Evolutionary conservation across 257 asterid genomes (phyloP).

Genomic region (Scutellaria galericulata): DNA sequence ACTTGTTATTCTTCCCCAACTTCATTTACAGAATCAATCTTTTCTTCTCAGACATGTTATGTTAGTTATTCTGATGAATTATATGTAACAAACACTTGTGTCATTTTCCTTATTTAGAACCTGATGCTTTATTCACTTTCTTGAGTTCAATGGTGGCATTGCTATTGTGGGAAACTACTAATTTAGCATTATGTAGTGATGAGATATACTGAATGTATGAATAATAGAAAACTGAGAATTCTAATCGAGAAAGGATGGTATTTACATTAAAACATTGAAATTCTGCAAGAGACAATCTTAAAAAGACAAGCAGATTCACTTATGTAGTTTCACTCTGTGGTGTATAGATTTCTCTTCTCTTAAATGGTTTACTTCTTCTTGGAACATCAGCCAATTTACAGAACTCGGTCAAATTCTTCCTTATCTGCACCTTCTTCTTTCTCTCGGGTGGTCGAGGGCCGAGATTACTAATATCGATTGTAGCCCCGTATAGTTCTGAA

Average conservation of each 20-base stretch:
- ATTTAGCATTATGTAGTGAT: not conserved
- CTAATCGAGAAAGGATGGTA: too few species aligned
- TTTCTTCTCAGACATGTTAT: constrained; percentile 9
- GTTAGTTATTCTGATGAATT: not conserved
- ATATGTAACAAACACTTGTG: constrained; percentile 1
- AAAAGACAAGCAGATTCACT: constrained; percentile 23
- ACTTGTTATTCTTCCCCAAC: constrained; percentile 15
- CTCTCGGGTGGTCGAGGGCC: constrained; percentile 77
- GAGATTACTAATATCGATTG: constrained; percentile 51
- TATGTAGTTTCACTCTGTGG: constrained; percentile 37
- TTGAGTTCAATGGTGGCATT: not conserved
- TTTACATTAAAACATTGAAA: too few species aligned
- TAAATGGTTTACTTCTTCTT: constrained; percentile 62
- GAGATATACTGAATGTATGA: too few species aligned
- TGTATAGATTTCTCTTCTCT: constrained; percentile 46
- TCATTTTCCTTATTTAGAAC: constrained; percentile 16
- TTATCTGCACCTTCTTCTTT: constrained; percentile 50
- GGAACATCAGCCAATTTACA: constrained; percentile 70
- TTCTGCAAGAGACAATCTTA: not conserved
- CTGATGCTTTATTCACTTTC: not conserved
- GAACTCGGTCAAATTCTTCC: constrained; percentile 58
- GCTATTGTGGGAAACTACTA: not conserved
- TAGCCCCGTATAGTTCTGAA: constrained; percentile 51
- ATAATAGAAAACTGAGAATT: too few species aligned
- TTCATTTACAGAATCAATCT: constrained; percentile 9